A percentile compares a stretch with the other conserved stretches of the same genome.
Conservation (phyloP, 73 alveolate species). For the Tetrahymena borealis region DNA sequence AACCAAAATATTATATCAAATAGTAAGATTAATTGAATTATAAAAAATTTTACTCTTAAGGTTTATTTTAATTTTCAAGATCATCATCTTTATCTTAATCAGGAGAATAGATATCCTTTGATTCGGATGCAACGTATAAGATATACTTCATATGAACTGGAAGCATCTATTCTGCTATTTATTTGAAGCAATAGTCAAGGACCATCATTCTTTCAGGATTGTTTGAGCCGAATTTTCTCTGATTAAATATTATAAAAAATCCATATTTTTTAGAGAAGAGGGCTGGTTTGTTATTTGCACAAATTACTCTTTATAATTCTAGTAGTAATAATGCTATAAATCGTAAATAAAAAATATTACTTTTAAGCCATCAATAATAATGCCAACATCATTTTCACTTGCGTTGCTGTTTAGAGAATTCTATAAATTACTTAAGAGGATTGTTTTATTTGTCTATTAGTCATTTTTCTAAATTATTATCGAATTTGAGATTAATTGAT, state of each 20-base stretch:
- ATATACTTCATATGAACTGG: neutral
- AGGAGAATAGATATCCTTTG: neutral
- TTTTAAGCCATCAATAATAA: constrained; percentile 22
- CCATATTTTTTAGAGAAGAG: neutral
- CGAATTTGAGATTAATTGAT: neutral
- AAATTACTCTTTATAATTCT: too few relatives aligned
- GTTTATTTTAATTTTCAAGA: neutral
- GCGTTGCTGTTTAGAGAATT: constrained; percentile 12
- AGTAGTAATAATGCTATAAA: too few relatives aligned
- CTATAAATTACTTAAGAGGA: constrained; percentile 5
- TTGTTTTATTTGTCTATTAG: constrained; percentile 12
- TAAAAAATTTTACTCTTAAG: neutral
- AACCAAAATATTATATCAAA: too few relatives aligned
- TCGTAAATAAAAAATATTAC: neutral
- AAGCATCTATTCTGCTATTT: neutral
- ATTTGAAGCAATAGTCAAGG: neutral
- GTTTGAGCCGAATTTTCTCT: neutral
- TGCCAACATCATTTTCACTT: constrained; percentile 24
- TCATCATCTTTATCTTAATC: neutral
- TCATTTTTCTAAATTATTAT: constrained; percentile 4
- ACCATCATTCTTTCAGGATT: neutral
- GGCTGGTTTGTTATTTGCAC: neutral
- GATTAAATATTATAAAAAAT: too few relatives aligned
- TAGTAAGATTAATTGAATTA: too few relatives aligned
- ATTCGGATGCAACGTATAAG: neutral